Percentiles rank a stretch among this genome's conserved stretches.
These are phyloP conservation scores for Pelargonium myrrhifolium DNA, from an alignment of 441 rosid genomes.

Conservation along the genomic window DNA sequence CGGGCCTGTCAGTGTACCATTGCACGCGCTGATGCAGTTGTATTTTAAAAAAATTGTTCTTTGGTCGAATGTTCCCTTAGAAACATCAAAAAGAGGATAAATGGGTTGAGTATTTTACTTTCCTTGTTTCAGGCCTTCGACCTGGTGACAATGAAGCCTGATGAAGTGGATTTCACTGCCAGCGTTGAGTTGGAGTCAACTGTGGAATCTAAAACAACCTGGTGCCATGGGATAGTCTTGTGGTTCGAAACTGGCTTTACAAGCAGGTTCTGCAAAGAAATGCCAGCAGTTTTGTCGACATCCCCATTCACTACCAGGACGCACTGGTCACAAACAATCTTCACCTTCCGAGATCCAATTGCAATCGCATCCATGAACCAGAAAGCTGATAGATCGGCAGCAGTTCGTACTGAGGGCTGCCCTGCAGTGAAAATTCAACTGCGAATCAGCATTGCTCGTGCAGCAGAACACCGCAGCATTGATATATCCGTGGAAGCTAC, in stretches of 20 bases:
- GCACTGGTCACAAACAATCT: constrained; percentile 85
- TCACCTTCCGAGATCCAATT: constrained; percentile 74
- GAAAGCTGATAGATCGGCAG: constrained; percentile 25
- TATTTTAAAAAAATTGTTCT: not conserved
- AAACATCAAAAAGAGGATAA: too few relatives aligned
- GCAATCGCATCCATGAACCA: constrained; percentile 33
- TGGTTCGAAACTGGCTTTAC: constrained; percentile 94
- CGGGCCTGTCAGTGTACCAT: too few relatives aligned
- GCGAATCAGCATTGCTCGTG: constrained; percentile 75
- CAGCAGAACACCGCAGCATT: constrained; percentile 68
- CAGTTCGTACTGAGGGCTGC: constrained; percentile 39
- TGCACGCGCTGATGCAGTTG: too few relatives aligned
- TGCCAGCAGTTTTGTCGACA: constrained; percentile 62
- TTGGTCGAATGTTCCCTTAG: not conserved
- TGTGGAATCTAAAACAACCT: constrained; percentile 19
- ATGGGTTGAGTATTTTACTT: not conserved
- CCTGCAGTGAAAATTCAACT: constrained; percentile 57
- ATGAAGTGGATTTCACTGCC: constrained; percentile 88
- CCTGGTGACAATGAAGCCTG: constrained; percentile 67
- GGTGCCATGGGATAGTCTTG: constrained; percentile 69
- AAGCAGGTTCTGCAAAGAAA: constrained; percentile 77
- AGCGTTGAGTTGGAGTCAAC: constrained; percentile 38
- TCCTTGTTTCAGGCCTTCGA: constrained; percentile 55
- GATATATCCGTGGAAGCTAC: constrained; percentile 72
- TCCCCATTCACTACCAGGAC: constrained; percentile 75